These are phyloP conservation scores for Podospora tetraspora DNA, from an alignment of 495 filamentous ascomycete genomes.

Conservation along the genomic window DNA sequence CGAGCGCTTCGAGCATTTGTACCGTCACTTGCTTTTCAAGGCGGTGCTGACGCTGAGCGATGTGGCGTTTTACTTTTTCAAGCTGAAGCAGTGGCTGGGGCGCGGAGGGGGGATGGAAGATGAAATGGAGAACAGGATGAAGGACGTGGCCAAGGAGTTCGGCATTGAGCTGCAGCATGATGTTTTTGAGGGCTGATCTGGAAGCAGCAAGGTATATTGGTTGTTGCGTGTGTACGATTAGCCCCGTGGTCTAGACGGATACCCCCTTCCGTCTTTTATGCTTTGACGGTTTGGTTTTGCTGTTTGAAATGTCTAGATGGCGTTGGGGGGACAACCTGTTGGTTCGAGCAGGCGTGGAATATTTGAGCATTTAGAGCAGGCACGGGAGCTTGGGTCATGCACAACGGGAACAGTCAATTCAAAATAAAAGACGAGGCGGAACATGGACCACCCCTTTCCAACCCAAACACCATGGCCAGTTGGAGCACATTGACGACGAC, in stretches of 20 bases:
- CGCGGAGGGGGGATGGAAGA: slow-evolving; percentile 87
- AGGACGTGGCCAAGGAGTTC: slow-evolving; percentile 78
- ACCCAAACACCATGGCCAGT: neutral
- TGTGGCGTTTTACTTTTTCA: slow-evolving; percentile 74
- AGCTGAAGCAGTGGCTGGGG: slow-evolving; percentile 66
- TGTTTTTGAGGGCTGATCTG: slow-evolving; percentile 74
- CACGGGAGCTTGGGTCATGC: neutral
- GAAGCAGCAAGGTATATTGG: neutral
- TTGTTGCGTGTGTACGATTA: neutral
- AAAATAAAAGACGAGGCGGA: neutral
- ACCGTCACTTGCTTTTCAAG: slow-evolving; percentile 72
- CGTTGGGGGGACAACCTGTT: neutral
- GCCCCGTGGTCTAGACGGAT: slow-evolving; percentile 5
- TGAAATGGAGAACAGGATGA: slow-evolving; percentile 82
- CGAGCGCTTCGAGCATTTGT: slow-evolving; percentile 49
- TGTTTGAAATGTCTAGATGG: slow-evolving; percentile 1
- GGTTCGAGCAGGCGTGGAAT: neutral
- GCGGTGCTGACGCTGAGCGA: slow-evolving; percentile 73
- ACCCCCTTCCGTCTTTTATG: neutral
- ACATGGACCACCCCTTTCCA: too few relatives aligned
- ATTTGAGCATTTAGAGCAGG: neutral
- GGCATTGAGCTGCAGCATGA: slow-evolving; percentile 84
- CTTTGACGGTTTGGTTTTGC: neutral
- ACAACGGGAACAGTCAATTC: neutral
- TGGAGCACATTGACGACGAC: neutral